Base-by-base conservation (phyloP, 306 rosid species). In the Quercus dentata region DNA sequence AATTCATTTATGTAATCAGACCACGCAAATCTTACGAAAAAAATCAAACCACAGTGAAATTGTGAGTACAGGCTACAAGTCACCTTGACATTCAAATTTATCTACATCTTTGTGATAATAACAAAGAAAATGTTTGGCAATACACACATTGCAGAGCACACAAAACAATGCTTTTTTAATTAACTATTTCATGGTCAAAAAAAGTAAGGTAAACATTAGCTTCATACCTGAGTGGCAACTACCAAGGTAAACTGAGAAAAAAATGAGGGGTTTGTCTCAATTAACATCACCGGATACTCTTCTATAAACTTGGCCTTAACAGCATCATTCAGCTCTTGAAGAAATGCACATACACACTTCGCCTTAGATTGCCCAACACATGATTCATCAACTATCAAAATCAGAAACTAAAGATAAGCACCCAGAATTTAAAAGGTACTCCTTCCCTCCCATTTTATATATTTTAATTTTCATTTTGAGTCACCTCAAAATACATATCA, bases 321-420 rank as follows among this genome's bases (percentile, higher is more conserved):
- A 70, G 98, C 94, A 85, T 95, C 99, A 78, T 95, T 95, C 35
- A 95, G 86, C 90, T 95, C 99, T 81, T 95, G 98, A 81, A 95
- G 97, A 89, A 95, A 95, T 67, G 97, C 90, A 79, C 97, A 91
- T 13, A 88, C 99, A 82, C 93, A 86, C 83, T 93, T 93, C 28
- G 98, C 99, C 90, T 90, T 95, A 4, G 99, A 91, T 79, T 93
- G 92, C 77, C 99, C 99, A 59, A 95, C 79, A 81, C 92, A 83
- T 44, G 94, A 85, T 63, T 93, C 92, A 71, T 95, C 99, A 78
- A 95, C 99, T 93, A 79, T 49, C 70, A 76, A 67, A 61, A 78
- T 14, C 19, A 65, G 11, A 25, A 46, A 75, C 23, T 64, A 58
- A 67, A 71, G 15, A 65, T 78, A 52, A 85, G 68, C 30, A 72